Conservation (phyloP, 306 rosid species). For the Cicer pinnatifidum region DNA sequence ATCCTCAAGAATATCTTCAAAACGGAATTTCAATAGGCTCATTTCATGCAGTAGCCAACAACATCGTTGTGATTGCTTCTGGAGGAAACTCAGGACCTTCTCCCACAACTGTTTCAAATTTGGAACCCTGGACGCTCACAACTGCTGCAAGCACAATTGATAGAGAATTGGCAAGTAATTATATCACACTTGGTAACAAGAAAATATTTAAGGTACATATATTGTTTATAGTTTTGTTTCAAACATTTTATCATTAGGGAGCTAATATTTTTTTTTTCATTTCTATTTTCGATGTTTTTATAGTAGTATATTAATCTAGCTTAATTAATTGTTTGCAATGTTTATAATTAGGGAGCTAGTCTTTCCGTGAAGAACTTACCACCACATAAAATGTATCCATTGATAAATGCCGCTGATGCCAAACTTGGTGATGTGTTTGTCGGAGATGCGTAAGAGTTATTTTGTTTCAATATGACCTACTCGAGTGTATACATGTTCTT, state of each 20-base stretch:
- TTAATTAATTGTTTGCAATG: neutral
- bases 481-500: neutral
- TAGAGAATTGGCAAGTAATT: conserved; percentile 45
- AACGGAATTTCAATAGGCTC: conserved; percentile 53
- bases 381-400: conserved; percentile 52
- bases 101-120: conserved; percentile 24
- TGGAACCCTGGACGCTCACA: conserved; percentile 66
- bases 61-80: conserved; percentile 54
- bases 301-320: neutral
- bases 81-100: conserved; percentile 64
- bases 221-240: neutral
- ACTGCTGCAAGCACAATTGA: conserved; percentile 78
- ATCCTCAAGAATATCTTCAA: neutral
- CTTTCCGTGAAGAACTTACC: conserved; percentile 55
- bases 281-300: neutral
- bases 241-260: no score
- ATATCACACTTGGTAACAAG: conserved; percentile 57
- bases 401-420: conserved; percentile 53
- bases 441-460: conserved; percentile 47
- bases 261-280: neutral
- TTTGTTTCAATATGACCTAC: neutral
- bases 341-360: conserved; percentile 58
- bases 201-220: conserved; percentile 47
- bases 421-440: neutral
- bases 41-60: conserved; percentile 61